A percentile compares a stretch with the other conserved stretches of the same genome.
Evolutionary conservation across 768 basidiomycete genomes (phyloP).

Genomic region (Dentipellis sp.): DNA sequence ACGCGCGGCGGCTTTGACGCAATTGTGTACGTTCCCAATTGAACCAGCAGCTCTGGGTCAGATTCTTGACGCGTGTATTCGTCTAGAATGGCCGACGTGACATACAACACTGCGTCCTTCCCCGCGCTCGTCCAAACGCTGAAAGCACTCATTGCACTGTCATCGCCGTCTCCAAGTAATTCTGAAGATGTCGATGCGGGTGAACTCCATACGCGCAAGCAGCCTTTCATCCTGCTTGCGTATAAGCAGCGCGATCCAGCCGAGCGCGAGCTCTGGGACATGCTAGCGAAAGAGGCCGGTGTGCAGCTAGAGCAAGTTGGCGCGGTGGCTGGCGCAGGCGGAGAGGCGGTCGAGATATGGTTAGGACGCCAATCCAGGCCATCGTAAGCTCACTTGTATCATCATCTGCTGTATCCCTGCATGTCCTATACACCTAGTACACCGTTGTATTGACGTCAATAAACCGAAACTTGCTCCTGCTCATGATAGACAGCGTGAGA

Average conservation of each 20-base stretch:
- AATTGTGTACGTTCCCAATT: constrained; percentile 48
- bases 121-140: constrained; percentile 68
- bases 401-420: too few relatives aligned
- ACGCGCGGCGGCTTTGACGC: constrained; percentile 37
- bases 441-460: too few relatives aligned
- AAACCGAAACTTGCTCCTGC: too few relatives aligned
- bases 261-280: constrained; percentile 69
- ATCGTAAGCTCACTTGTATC: not conserved
- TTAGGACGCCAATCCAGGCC: constrained; percentile 25
- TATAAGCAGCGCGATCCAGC: constrained; percentile 81
- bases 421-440: too few relatives aligned
- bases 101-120: constrained; percentile 86
- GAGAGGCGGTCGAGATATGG: constrained; percentile 66
- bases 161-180: not conserved
- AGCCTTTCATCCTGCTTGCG: constrained; percentile 55
- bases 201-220: constrained; percentile 6
- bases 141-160: constrained; percentile 31
- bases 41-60: too few relatives aligned
- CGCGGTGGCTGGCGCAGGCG: constrained; percentile 48
- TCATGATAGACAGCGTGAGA: too few relatives aligned
- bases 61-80: not conserved
- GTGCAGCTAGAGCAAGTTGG: constrained; percentile 50
- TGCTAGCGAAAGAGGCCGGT: constrained; percentile 36
- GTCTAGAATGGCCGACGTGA: constrained; percentile 88
- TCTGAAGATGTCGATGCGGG: not conserved